phyloP scores from a whole-genome alignment of 2,329 filamentous ascomycete species.

The Dothistroma pini region DNA sequence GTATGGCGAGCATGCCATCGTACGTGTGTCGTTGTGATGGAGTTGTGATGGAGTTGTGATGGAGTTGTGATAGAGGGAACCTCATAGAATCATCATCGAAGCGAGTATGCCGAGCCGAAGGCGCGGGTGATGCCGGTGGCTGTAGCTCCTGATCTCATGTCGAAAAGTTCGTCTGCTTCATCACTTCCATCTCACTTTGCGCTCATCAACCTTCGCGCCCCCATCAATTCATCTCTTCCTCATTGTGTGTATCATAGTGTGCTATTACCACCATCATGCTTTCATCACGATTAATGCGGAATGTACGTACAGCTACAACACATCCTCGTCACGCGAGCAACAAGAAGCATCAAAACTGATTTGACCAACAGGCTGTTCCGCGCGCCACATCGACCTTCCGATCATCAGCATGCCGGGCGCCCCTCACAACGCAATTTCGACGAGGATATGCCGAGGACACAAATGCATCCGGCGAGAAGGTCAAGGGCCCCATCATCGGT shows the following conservation, averaged over 20 bases:
- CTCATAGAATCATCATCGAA: background rate
- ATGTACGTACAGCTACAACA: conserved; percentile 28
- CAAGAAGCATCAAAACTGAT: conserved; percentile 17
- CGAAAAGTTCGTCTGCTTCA: conserved; percentile 5
- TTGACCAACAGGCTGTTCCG: conserved; percentile 29
- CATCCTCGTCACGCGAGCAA: conserved; percentile 29
- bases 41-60: too few species aligned
- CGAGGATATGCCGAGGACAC: conserved; percentile 59
- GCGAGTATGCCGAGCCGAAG: background rate
- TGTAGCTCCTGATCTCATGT: background rate
- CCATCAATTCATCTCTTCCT: conserved; percentile 7
- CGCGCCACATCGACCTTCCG: conserved; percentile 36
- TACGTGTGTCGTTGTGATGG: too few species aligned
- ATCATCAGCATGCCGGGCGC: conserved; percentile 53
- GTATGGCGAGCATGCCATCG: too few species aligned
- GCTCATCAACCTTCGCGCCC: conserved; percentile 8
- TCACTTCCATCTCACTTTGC: conserved; percentile 3
- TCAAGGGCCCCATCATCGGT: conserved; percentile 94
- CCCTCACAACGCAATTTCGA: conserved; percentile 69
- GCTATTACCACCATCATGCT: conserved; percentile 32
- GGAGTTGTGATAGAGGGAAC: background rate
- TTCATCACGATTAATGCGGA: conserved; percentile 35
- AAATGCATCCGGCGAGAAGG: conserved; percentile 64
- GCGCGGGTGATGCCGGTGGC: background rate
- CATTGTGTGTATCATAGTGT: conserved; percentile 23